phyloP scores from a whole-genome alignment of 352 stramenopile genomes.

The Pilasporangium apinafurcum region DNA sequence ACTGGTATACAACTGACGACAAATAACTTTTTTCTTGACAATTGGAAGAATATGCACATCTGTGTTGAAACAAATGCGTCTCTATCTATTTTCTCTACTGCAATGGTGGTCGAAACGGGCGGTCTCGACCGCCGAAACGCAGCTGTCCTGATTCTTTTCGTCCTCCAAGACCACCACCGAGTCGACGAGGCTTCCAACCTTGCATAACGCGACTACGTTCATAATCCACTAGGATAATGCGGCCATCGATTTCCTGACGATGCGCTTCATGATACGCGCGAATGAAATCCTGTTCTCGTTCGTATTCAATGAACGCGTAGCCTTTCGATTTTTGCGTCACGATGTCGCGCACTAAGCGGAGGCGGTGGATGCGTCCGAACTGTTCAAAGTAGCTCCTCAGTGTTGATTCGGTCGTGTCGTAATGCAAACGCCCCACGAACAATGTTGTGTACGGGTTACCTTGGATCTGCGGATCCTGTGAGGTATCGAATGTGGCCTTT shows the following conservation, averaged over 20 bases:
- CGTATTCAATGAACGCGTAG: conserved; percentile 80
- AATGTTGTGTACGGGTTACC: conserved; percentile 60
- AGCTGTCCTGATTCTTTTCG: conserved; percentile 78
- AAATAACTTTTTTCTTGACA: too few species aligned
- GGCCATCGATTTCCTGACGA: conserved; percentile 46
- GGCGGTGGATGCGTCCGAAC: conserved; percentile 36
- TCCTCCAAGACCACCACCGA: conserved; percentile 71
- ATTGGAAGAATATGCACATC: too few species aligned
- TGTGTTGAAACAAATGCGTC: too few species aligned
- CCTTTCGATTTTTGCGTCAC: conserved; percentile 56
- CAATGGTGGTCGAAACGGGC: conserved; percentile 62
- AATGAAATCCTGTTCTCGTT: conserved; percentile 41
- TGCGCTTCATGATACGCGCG: conserved; percentile 53
- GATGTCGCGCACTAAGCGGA: conserved; percentile 64
- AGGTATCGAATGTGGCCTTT: conserved; percentile 40
- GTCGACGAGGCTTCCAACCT: conserved; percentile 74
- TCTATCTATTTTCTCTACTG: too few species aligned
- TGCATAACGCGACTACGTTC: conserved; percentile 74
- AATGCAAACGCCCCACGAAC: conserved; percentile 64
- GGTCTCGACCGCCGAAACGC: conserved; percentile 70
- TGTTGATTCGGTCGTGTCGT: conserved; percentile 44
- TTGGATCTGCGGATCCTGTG: conserved; percentile 50
- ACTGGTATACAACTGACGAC: too few species aligned
- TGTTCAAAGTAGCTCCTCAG: conserved; percentile 30
- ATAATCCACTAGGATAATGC: conserved; percentile 64